Evolutionary conservation across 148 eudicot genomes (phyloP).

Genomic region (Drosera capensis): DNA sequence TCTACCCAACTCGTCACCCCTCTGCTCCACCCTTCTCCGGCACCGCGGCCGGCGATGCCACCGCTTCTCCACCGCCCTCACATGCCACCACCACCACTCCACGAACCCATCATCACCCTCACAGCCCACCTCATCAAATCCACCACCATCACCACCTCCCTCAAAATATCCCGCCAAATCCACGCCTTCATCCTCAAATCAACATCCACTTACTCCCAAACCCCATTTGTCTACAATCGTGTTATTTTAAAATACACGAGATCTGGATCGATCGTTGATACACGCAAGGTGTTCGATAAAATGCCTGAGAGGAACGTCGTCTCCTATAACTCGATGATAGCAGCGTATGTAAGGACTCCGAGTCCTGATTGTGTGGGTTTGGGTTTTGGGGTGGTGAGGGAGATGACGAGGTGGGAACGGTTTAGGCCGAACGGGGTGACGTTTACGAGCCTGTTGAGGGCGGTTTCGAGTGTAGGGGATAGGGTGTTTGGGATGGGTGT

Average conservation of each 20-base stretch:
- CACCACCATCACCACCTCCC: conserved; percentile 37
- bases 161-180: conserved; percentile 35
- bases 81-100: too few relatives aligned
- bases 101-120: too few relatives aligned
- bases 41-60: too few relatives aligned
- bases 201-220: conserved; percentile 13
- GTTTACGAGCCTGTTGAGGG: conserved; percentile 45
- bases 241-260: conserved; percentile 47
- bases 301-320: conserved; percentile 63
- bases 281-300: conserved; percentile 57
- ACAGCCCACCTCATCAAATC: conserved; percentile 19
- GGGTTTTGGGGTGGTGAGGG: conserved; percentile 23
- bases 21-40: too few relatives aligned
- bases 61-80: too few relatives aligned
- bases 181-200: conserved; percentile 58
- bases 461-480: conserved; percentile 29
- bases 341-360: conserved; percentile 66
- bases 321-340: conserved; percentile 50
- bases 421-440: conserved; percentile 47
- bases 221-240: conserved; percentile 50
- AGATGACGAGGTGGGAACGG: conserved; percentile 29
- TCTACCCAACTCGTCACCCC: too few relatives aligned
- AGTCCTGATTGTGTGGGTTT: conserved; percentile 9
- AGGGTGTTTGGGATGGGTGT: conserved; percentile 25
- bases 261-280: conserved; percentile 35